Base-by-base conservation (phyloP, 2,329 filamentous ascomycete species). In the Sphaceloma murrayae region DNA sequence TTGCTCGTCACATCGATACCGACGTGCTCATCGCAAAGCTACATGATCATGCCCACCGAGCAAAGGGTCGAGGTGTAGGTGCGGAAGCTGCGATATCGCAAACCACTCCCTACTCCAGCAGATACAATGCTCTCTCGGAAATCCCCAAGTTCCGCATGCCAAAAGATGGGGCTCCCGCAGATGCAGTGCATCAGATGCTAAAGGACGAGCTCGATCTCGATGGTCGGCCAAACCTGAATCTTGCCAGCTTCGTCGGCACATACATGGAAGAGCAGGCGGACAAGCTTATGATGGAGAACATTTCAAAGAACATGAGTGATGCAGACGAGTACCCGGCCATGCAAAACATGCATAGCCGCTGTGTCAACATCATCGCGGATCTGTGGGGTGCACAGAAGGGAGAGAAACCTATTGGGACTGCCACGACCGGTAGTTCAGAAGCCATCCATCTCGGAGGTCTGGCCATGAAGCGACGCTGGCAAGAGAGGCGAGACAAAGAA, bases 381-480 rank as follows among this genome's bases (percentile, higher is more conserved):
- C 66, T 85, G 2, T 83, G 78, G 81, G 70, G 74, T 13, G 72
- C 73, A 6, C 68, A 75, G 53, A 70, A 74, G 46, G 69, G 69
- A 1, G 75, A 82, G 56, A 77, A 73, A 47, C 77, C 80, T 3
- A 71, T 84, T 43, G 81, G 81, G 2, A 75, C 77, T 0, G 79
- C 80, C 3, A 84, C 80, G 0, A 82, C 80, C 0, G 81, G 81
- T 1, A 83, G 78, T 0, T 80, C 74, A 8, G 80, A 85, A 58
- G 80, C 78, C 1, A 81, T 84, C 47, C 78, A 82, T 54, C 69
- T 85, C 1, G 81, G 78, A 22, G 79, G 78, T 1, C 63, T 85
- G 14, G 80, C 80, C 3, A 83, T 85, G 80, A 84, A 84, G 65
- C 68, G 78, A n/a, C 68, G 76, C 14, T 85, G 80, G 81, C 78